Percentiles rank a stretch among this genome's conserved stretches.
Evolutionary conservation across 441 rosid genomes (phyloP).

Genomic region (Melastoma candidum): DNA sequence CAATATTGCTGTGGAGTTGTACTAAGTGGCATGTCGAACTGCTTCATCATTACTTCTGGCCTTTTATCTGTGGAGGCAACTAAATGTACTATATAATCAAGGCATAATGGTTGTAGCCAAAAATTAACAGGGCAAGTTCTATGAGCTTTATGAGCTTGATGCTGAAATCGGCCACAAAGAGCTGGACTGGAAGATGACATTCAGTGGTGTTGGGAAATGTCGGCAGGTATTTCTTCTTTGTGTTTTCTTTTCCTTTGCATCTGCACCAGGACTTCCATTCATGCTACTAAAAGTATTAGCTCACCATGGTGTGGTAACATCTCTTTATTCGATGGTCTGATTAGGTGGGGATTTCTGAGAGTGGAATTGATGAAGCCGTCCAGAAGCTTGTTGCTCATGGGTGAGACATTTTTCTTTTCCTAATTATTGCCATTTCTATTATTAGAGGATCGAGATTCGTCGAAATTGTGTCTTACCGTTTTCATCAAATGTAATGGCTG

Average conservation of each 20-base stretch:
- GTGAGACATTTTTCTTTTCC: constrained; percentile 28
- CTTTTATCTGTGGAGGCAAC: too few relatives aligned
- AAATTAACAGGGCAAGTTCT: constrained; percentile 64
- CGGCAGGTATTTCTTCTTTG: constrained; percentile 55
- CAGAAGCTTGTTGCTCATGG: constrained; percentile 89
- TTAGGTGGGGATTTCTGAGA: constrained; percentile 87
- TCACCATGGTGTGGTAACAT: neutral
- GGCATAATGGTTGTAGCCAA: too few relatives aligned
- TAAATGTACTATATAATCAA: too few relatives aligned
- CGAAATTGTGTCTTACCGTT: too few relatives aligned
- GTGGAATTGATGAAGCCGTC: constrained; percentile 88
- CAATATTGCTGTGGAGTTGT: too few relatives aligned
- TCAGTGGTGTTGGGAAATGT: constrained; percentile 94
- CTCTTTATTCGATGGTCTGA: constrained; percentile 7
- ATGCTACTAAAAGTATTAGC: neutral
- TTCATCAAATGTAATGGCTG: too few relatives aligned
- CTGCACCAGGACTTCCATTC: neutral
- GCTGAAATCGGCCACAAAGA: constrained; percentile 95
- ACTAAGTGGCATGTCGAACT: too few relatives aligned
- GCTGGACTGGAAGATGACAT: constrained; percentile 93
- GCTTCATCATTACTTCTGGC: too few relatives aligned
- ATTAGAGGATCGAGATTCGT: neutral
- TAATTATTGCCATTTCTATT: constrained; percentile 4
- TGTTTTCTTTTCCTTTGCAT: constrained; percentile 8
- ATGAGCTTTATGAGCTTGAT: constrained; percentile 94